A percentile compares a stretch with the other conserved stretches of the same genome.
phyloP scores from a whole-genome alignment of 257 asterid genomes.

The Handroanthus guayacan region DNA sequence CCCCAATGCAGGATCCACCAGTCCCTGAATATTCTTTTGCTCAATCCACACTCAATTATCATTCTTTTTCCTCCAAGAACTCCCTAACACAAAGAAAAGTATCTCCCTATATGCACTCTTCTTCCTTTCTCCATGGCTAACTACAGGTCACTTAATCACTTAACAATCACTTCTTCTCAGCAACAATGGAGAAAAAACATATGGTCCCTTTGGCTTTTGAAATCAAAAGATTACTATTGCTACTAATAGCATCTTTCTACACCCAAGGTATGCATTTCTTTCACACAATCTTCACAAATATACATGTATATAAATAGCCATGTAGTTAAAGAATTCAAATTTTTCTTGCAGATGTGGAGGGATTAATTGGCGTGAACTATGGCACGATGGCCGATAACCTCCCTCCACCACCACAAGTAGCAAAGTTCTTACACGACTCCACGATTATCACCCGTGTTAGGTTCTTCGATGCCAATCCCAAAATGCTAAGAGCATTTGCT shows the following conservation, averaged over 20 bases:
- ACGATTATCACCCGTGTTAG: slow-evolving; percentile 65
- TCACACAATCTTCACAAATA: not conserved
- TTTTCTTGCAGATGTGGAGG: slow-evolving; percentile 53
- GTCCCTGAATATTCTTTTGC: slow-evolving; percentile 43
- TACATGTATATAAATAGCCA: not conserved
- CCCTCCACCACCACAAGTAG: slow-evolving; percentile 71
- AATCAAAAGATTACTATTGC: slow-evolving; percentile 22
- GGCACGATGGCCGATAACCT: slow-evolving; percentile 51
- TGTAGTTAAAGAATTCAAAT: not conserved
- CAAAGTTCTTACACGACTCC: slow-evolving; percentile 52
- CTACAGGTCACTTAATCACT: slow-evolving; percentile 19
- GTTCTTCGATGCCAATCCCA: slow-evolving; percentile 61
- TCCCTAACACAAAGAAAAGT: slow-evolving; percentile 54
- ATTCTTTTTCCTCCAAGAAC: slow-evolving; percentile 28
- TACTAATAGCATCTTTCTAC: slow-evolving; percentile 39
- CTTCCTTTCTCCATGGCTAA: slow-evolving; percentile 27
- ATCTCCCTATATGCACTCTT: slow-evolving; percentile 39
- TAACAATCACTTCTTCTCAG: slow-evolving; percentile 19
- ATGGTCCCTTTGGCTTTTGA: not conserved
- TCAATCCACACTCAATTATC: slow-evolving; percentile 46
- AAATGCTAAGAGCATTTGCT: slow-evolving; percentile 66
- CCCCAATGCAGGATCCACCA: slow-evolving; percentile 4
- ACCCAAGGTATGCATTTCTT: slow-evolving; percentile 43
- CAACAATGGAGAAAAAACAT: slow-evolving; percentile 36
- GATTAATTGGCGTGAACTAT: slow-evolving; percentile 50